These are phyloP conservation scores for Aphanocladium album DNA, from an alignment of 2,329 filamentous ascomycete genomes.

Conservation along the genomic window DNA sequence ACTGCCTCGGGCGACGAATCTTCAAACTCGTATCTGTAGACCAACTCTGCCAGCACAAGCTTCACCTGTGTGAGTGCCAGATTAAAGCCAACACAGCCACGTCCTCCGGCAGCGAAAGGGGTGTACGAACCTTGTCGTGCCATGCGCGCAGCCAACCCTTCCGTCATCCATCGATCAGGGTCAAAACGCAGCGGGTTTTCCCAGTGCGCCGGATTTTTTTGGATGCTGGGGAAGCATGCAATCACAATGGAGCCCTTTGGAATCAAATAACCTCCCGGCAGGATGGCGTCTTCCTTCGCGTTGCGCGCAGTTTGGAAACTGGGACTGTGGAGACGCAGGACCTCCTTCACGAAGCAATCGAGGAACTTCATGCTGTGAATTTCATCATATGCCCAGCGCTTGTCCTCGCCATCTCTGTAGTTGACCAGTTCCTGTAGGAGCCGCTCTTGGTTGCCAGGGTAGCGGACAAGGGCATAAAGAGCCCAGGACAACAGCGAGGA, in stretches of 20 bases:
- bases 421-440: slow-evolving; percentile 51
- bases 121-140: slow-evolving; percentile 45
- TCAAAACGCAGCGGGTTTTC: slow-evolving; percentile 49
- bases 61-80: slow-evolving; percentile 54
- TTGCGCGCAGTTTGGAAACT: slow-evolving; percentile 53
- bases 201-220: slow-evolving; percentile 47
- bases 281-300: slow-evolving; percentile 43
- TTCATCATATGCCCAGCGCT: slow-evolving; percentile 36
- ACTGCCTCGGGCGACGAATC: slow-evolving; percentile 16
- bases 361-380: slow-evolving; percentile 40
- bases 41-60: slow-evolving; percentile 46
- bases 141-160: slow-evolving; percentile 37
- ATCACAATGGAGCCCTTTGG: slow-evolving; percentile 44
- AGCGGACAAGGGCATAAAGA: slow-evolving; percentile 43
- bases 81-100: slow-evolving; percentile 56
- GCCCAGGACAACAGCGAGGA: slow-evolving; percentile 49
- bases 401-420: slow-evolving; percentile 33
- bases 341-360: slow-evolving; percentile 52
- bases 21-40: slow-evolving; percentile 36
- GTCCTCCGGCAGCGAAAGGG: slow-evolving; percentile 48
- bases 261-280: slow-evolving; percentile 50
- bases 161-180: slow-evolving; percentile 50
- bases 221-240: slow-evolving; percentile 38
- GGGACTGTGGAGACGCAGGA: slow-evolving; percentile 49
- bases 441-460: slow-evolving; percentile 46